Evolutionary conservation across 805 yeast species (phyloP), one percentile per base, ranked within the genome.

Genomic region (Myxozyma mucilagina): DNA sequence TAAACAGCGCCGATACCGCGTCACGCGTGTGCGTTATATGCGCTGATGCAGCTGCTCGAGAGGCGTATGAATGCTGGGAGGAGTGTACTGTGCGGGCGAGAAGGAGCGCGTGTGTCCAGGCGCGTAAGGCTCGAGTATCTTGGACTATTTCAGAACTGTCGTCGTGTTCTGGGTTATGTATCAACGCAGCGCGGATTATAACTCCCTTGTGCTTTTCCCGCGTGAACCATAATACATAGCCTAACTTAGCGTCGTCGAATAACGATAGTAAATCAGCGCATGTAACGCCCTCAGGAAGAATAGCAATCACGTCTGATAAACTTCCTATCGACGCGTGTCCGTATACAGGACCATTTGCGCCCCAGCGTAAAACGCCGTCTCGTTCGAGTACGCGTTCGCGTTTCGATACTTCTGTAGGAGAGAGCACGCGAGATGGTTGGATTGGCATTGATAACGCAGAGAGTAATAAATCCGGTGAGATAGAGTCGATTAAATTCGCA

Each of bases 41-140:
- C 16, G 47, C 56, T 34, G 56, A 56, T 43, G 59, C 59, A n/a
- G 53, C 49, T 42, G 57, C 45, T 18, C 43, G 38, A 31, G 52
- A 34, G 36, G 48, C 35, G 53, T 18, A 18, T 45, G 20, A 54
- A 32, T 43, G 47, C 31, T 53, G 53, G 5, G 39, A 32, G 7
- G 50, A 9, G 8, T 59, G 55, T 47, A 57, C 54, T 41, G 45
- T 36, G 11, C 60, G 44, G 11, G 70, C 72, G 10, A 71, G 50
- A 18, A 67, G 53, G 36, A 71, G 65, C 31, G 72, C 73, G 56
- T 70, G 74, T 14, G 61, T 69, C 74, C 74, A 72, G 6, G 72
- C 73, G 18, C 65, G 62, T 32, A 69, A 43, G 18, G 67, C 73
- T 32, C 63, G 54, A n/a, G 60, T 60, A 50, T 54, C 60, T 24